phyloP scores from a whole-genome alignment of 2,329 filamentous ascomycete species.

The Delphinella strobiligena region DNA sequence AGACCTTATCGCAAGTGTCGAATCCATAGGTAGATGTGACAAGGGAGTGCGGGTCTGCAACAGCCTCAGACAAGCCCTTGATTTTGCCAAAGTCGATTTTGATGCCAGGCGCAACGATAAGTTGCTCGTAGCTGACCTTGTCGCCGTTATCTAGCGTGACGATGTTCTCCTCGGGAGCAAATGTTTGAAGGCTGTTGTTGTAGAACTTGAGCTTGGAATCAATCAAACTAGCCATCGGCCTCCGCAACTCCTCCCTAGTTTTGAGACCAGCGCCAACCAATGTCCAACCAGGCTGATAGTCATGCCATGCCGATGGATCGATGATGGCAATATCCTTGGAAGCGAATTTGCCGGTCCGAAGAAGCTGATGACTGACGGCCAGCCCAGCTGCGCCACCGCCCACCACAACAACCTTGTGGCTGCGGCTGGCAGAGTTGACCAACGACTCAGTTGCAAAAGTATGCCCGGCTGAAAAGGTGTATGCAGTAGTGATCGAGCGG shows the following conservation, averaged over 20 bases:
- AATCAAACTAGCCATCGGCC: constrained; percentile 39
- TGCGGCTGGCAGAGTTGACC: constrained; percentile 25
- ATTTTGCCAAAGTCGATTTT: constrained; percentile 12
- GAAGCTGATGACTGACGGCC: constrained; percentile 54
- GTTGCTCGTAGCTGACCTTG: constrained; percentile 49
- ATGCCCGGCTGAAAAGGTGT: neutral
- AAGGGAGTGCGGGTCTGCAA: constrained; percentile 21
- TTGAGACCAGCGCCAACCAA: constrained; percentile 56
- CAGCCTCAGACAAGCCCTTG: constrained; percentile 17
- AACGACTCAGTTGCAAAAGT: constrained; percentile 2
- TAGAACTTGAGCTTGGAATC: constrained; percentile 53
- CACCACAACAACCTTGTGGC: constrained; percentile 54
- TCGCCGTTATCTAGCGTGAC: constrained; percentile 45
- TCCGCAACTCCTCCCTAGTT: constrained; percentile 45
- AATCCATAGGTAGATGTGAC: constrained; percentile 28
- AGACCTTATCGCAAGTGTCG: constrained; percentile 26
- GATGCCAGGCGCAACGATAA: constrained; percentile 44
- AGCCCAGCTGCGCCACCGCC: constrained; percentile 57
- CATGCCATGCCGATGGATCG: constrained; percentile 50
- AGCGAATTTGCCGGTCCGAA: constrained; percentile 44
- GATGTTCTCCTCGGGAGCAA: constrained; percentile 45
- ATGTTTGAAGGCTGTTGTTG: constrained; percentile 36
- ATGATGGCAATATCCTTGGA: constrained; percentile 52
- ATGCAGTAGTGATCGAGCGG: constrained; percentile 2
- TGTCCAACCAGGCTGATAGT: constrained; percentile 62